Base-by-base conservation (phyloP, 306 rosid genomes). In the Dicorynia guianensis region DNA sequence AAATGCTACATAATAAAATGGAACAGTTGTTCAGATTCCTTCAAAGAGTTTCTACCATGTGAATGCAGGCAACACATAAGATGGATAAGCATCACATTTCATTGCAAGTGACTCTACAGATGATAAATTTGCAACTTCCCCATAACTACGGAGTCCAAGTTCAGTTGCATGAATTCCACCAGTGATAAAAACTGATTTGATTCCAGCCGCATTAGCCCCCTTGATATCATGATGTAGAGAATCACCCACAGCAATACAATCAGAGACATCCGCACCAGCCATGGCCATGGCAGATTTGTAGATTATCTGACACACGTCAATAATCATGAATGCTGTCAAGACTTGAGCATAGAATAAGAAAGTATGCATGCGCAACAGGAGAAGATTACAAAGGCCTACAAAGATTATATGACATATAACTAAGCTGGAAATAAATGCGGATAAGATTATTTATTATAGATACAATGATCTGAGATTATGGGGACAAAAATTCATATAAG, bases 221-320 rank as follows among this genome's bases (percentile, higher is more conserved):
- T 90, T 94, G 36, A 94, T 92, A 83, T 94, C 98, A 68, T 94
- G 98, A 80, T 94, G 96, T 30, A 92, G 91, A 75, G 98, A 94
- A 76, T 94, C 98, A 18, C 98, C 98, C 8, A 94, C 96, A 2
- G 97, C 93, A 60, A 94, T 79, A 20, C 87, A 85, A 33, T 94
- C 92, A 38, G 82, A 82, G 67, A 78, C 88, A 74, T 89, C 86
- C 36, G 86, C 85, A 35, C 96, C 87, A 33, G 87, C 89, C 84
- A 92, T 84, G 44, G 86, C 88, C 90, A 94, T 83, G 10, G 95
- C 97, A 43, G 96, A 72, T 80, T 87, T 55, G 80, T 94, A 92
- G 71, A 94, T 94, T 72, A 91, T 80, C 98, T 94, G 91, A 77
- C 40, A 36, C 34, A 59, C 19, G 13, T 64, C 76, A 30, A 65